A percentile compares a stretch with the other conserved stretches of the same genome.
These are phyloP conservation scores for Leccinum fibrillosum DNA, from an alignment of 768 basidiomycete species.

Conservation along the genomic window DNA sequence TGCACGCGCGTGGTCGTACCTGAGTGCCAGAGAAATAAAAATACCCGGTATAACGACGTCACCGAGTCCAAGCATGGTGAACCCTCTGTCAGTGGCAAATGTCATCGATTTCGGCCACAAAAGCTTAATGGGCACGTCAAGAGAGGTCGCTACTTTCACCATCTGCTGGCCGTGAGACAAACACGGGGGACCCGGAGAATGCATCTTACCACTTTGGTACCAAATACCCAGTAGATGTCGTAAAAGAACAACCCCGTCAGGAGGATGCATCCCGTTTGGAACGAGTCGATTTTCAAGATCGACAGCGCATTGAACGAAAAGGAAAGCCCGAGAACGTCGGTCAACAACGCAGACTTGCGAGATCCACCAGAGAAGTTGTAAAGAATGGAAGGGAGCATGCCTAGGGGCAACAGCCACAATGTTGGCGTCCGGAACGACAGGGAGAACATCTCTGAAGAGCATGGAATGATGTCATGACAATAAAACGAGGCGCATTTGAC, in stretches of 20 bases:
- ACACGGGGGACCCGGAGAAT: background rate
- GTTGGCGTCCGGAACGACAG: slow-evolving; percentile 59
- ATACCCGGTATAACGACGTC: slow-evolving; percentile 71
- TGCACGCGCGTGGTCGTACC: slow-evolving; percentile 69
- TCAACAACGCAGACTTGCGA: slow-evolving; percentile 66
- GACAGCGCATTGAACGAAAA: slow-evolving; percentile 80
- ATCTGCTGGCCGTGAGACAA: slow-evolving; percentile 48
- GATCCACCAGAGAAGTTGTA: slow-evolving; percentile 47
- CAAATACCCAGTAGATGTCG: slow-evolving; percentile 95
- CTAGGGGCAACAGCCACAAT: slow-evolving; percentile 53
- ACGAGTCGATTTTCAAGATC: slow-evolving; percentile 83
- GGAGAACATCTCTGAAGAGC: slow-evolving; percentile 31
- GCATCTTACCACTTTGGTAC: slow-evolving; percentile 72
- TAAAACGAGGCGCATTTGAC: slow-evolving; percentile 11
- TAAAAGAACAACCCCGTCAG: slow-evolving; percentile 87
- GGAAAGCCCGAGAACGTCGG: slow-evolving; percentile 72
- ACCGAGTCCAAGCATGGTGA: slow-evolving; percentile 89
- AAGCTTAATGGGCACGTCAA: slow-evolving; percentile 93
- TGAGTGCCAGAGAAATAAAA: slow-evolving; percentile 81
- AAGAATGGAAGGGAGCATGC: slow-evolving; percentile 60
- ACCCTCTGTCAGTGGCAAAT: slow-evolving; percentile 53
- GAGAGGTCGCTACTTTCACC: slow-evolving; percentile 86
- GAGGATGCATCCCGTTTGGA: slow-evolving; percentile 80
- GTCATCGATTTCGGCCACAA: slow-evolving; percentile 72
- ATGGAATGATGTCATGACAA: slow-evolving; percentile 5